phyloP scores from a whole-genome alignment of 2,329 filamentous ascomycete species.

The Phaeosphaeriaceae sp. region DNA sequence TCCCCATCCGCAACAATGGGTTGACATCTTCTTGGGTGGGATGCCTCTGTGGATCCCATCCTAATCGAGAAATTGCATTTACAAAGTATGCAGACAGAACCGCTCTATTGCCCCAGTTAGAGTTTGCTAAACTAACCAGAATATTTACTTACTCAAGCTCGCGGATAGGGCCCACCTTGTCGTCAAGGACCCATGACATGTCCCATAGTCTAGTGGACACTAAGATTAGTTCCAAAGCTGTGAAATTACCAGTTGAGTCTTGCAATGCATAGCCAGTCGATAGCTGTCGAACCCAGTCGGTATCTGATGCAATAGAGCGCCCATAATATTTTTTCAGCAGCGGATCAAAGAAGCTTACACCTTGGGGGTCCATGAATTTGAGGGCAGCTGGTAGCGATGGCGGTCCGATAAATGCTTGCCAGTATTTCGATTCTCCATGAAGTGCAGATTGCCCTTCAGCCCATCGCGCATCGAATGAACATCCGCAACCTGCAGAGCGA shows the following conservation, averaged over 20 bases:
- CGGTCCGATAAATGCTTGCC: not conserved
- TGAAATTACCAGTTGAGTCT: constrained; percentile 5
- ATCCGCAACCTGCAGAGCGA: constrained; percentile 1
- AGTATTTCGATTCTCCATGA: not conserved
- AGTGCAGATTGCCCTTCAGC: not conserved
- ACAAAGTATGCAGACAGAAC: constrained; percentile 2
- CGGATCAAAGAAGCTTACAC: not conserved
- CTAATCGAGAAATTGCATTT: constrained; percentile 4
- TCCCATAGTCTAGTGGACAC: constrained; percentile 8
- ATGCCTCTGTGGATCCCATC: constrained; percentile 3
- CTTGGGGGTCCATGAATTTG: not conserved
- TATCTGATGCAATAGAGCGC: constrained; percentile 1
- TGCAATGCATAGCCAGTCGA: constrained; percentile 1
- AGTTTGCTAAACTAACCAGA: too few species aligned
- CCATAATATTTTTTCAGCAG: not conserved
- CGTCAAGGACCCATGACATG: not conserved
- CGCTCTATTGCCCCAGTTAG: too few species aligned
- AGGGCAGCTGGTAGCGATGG: not conserved
- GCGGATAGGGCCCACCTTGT: not conserved
- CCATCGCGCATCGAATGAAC: constrained; percentile 8
- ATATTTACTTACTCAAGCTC: constrained; percentile 3
- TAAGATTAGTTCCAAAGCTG: constrained; percentile 1
- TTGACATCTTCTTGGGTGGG: not conserved
- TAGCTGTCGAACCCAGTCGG: not conserved
- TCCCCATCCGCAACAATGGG: constrained; percentile 2